Conservation (phyloP, 352 stramenopile genomes). For the Phytophthora multivora region DNA sequence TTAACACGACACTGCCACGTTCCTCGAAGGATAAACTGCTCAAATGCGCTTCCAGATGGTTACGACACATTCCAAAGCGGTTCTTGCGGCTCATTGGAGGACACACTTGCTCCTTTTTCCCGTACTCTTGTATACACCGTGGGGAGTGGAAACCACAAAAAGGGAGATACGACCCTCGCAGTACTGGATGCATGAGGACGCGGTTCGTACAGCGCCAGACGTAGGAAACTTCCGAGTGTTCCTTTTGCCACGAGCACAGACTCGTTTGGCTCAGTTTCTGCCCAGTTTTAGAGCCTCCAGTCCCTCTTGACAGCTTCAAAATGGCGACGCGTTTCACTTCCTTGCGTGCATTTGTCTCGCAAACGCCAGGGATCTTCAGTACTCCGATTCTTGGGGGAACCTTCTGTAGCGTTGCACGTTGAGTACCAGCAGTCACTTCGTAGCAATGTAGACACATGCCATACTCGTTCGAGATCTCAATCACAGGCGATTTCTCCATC, state of each 20-base stretch:
- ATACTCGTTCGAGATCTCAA: conserved; percentile 65
- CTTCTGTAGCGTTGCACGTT: conserved; percentile 56
- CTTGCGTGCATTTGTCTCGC: conserved; percentile 23
- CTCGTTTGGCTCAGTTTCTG: conserved; percentile 21
- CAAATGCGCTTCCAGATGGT: conserved; percentile 70
- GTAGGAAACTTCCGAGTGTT: conserved; percentile 54
- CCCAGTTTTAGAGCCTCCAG: not conserved
- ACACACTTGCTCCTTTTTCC: conserved; percentile 41
- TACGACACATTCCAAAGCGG: conserved; percentile 68
- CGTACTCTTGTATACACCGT: conserved; percentile 69
- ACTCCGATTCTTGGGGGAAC: conserved; percentile 40
- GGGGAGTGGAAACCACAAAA: conserved; percentile 71
- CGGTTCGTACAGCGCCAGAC: conserved; percentile 65
- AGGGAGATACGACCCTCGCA: conserved; percentile 54
- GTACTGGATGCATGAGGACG: conserved; percentile 64
- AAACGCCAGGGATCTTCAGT: conserved; percentile 51
- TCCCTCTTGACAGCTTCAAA: conserved; percentile 19
- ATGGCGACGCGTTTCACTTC: conserved; percentile 24
- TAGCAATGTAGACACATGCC: conserved; percentile 68
- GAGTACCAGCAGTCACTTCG: conserved; percentile 42
- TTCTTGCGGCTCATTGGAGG: conserved; percentile 60
- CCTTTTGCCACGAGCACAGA: conserved; percentile 61
- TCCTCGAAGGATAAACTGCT: conserved; percentile 56
- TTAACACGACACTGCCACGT: conserved; percentile 44
- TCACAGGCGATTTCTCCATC: conserved; percentile 48